phyloP scores from a whole-genome alignment of 2,329 filamentous ascomycete genomes.

The Sarocladiaceae sp. region DNA sequence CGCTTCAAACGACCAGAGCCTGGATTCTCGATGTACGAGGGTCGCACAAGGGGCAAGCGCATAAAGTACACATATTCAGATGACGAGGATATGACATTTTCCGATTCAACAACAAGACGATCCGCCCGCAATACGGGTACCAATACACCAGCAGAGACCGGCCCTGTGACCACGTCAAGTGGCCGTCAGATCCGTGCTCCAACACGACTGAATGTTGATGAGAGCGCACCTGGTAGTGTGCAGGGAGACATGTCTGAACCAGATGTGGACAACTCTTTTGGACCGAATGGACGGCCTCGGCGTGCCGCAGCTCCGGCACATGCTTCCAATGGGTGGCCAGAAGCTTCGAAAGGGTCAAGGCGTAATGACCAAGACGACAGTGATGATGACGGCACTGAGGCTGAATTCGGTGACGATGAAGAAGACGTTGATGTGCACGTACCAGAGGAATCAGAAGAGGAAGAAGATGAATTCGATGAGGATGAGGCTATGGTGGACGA shows the following conservation, averaged over 20 bases:
- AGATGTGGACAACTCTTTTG: conserved; percentile 35
- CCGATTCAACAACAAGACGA: conserved; percentile 61
- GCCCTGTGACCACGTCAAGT: conserved; percentile 69
- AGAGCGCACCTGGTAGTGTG: conserved; percentile 42
- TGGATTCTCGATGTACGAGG: conserved; percentile 91
- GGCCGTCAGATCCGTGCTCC: conserved; percentile 78
- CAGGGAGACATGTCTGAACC: conserved; percentile 39
- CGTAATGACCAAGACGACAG: conserved; percentile 46
- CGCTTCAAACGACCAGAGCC: conserved; percentile 84
- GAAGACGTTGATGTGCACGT: conserved; percentile 66
- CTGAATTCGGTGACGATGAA: conserved; percentile 72
- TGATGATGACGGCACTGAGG: conserved; percentile 64
- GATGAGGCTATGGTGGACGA: conserved; percentile 53
- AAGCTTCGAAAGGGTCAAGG: conserved; percentile 26
- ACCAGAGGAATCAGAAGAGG: conserved; percentile 56
- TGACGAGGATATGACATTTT: conserved; percentile 69
- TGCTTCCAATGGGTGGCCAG: conserved; percentile 44
- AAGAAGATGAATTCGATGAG: conserved; percentile 56
- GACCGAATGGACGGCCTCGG: conserved; percentile 44
- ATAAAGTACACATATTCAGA: conserved; percentile 96
- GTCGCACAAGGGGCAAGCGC: conserved; percentile 90
- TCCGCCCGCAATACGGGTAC: conserved; percentile 72
- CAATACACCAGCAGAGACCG: conserved; percentile 67
- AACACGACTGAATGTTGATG: conserved; percentile 60
- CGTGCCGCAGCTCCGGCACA: conserved; percentile 47